phyloP scores from a whole-genome alignment of 345 rosid species.

The Eucalyptus sideroxylon region DNA sequence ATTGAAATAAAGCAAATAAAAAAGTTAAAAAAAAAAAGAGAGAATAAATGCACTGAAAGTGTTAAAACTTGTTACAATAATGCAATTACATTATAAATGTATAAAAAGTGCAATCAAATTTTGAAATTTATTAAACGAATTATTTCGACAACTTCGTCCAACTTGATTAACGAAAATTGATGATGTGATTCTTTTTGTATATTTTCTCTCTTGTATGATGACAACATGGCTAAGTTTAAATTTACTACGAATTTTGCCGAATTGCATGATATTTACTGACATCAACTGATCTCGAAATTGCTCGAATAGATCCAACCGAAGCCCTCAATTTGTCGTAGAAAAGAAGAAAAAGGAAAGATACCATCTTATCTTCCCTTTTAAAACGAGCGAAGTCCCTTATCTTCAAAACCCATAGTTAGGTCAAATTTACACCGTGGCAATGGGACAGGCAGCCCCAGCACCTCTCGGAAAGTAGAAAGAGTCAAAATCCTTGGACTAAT shows the following conservation, averaged over 20 bases:
- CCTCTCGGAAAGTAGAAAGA: neutral
- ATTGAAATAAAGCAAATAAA: neutral
- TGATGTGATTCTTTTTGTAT: too few relatives aligned
- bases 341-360: neutral
- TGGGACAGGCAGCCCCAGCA: neutral
- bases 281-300: neutral
- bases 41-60: rapidly evolving
- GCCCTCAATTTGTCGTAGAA: neutral
- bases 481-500: neutral
- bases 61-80: too few relatives aligned
- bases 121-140: too few relatives aligned
- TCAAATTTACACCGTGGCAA: neutral
- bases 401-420: neutral
- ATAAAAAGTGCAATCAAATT: too few relatives aligned
- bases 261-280: neutral
- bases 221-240: too few relatives aligned
- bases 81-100: too few relatives aligned
- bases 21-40: neutral
- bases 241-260: rapidly evolving
- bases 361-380: neutral
- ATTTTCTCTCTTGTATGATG: too few relatives aligned
- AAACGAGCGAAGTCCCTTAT: neutral
- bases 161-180: too few relatives aligned
- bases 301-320: neutral
- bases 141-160: too few relatives aligned